A percentile compares a stretch with the other conserved stretches of the same genome.
Conservation (phyloP, 2,329 filamentous ascomycete genomes). For the Colletotrichum salicis region DNA sequence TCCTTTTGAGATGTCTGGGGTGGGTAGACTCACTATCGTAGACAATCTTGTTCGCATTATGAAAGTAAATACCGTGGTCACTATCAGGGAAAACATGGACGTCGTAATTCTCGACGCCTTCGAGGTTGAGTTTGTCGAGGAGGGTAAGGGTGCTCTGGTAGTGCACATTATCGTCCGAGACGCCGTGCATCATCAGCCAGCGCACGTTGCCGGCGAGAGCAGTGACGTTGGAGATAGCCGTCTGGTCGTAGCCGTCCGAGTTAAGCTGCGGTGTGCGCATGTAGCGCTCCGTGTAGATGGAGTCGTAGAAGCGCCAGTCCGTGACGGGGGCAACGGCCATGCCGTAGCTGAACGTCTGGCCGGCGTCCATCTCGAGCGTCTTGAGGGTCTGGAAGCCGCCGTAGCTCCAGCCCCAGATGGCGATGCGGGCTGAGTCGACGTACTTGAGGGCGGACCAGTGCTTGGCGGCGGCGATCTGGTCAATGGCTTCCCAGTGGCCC, state of each 20-base stretch:
- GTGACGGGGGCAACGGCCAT: conserved; percentile 99
- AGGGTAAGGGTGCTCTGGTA: conserved; percentile 92
- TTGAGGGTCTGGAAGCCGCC: conserved; percentile 96
- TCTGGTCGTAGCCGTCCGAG: conserved; percentile 76
- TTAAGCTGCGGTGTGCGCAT: conserved; percentile 96
- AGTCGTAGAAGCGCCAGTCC: conserved; percentile 96
- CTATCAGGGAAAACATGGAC: conserved; percentile 97
- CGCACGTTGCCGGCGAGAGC: conserved; percentile 81
- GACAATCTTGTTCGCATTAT: conserved; percentile 90
- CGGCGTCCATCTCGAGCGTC: conserved; percentile 90
- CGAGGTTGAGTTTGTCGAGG: conserved; percentile 86
- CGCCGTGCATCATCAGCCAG: conserved; percentile 95
- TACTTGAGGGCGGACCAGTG: conserved; percentile 85
- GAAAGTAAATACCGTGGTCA: conserved; percentile 94
- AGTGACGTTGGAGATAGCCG: conserved; percentile 78
- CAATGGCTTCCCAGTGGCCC: conserved; percentile 84
- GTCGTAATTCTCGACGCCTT: conserved; percentile 90
- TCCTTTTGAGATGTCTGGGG: neutral
- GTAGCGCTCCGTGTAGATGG: conserved; percentile 94
- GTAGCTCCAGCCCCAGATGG: conserved; percentile 99
- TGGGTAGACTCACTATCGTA: conserved; percentile 82
- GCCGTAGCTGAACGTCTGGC: conserved; percentile 91
- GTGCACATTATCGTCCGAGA: conserved; percentile 98
- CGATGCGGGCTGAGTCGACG: conserved; percentile 82
- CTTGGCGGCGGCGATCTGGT: conserved; percentile 92